Conservation (phyloP, 2,329 filamentous ascomycete genomes). For the Drechslerella stenobrocha region DNA sequence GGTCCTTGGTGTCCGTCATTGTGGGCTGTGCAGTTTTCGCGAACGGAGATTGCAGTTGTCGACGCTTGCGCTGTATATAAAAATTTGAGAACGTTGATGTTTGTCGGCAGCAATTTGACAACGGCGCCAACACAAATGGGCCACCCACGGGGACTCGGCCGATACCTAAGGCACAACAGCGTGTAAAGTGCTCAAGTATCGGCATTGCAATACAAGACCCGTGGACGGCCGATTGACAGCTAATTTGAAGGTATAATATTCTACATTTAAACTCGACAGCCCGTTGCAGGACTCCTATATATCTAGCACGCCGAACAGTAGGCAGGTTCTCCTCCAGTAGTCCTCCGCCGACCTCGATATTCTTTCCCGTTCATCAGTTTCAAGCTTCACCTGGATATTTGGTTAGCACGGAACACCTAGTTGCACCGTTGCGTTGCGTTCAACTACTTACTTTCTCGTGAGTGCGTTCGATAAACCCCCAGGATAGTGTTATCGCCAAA, state of each 20-base stretch:
- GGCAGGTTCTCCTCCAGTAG: conserved; percentile 37
- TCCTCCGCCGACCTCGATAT: conserved; percentile 47
- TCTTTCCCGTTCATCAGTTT: conserved; percentile 28
- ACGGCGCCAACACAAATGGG: conserved; percentile 7
- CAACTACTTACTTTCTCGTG: conserved; percentile 18
- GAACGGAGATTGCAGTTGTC: background rate
- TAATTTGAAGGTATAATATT: background rate
- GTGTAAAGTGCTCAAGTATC: too few species aligned
- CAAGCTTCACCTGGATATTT: conserved; percentile 13
- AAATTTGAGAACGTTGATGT: conserved; percentile 1
- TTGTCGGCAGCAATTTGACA: conserved; percentile 7
- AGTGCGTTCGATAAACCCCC: conserved; percentile 34
- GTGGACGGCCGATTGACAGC: too few species aligned
- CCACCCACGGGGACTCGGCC: too few species aligned
- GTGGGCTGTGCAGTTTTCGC: background rate
- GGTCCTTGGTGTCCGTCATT: conserved; percentile 32
- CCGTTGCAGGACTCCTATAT: conserved; percentile 17
- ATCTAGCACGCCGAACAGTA: conserved; percentile 43
- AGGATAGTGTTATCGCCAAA: conserved; percentile 16
- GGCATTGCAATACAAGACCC: too few species aligned
- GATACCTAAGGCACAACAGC: too few species aligned
- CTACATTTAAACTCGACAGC: too few species aligned
- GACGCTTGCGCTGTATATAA: background rate
- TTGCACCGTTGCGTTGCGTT: background rate
- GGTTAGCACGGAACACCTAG: conserved; percentile 1